Evolutionary conservation across 352 stramenopile genomes (phyloP), one percentile per base, ranked within the genome.

Genomic region (Pythium plurisporium): DNA sequence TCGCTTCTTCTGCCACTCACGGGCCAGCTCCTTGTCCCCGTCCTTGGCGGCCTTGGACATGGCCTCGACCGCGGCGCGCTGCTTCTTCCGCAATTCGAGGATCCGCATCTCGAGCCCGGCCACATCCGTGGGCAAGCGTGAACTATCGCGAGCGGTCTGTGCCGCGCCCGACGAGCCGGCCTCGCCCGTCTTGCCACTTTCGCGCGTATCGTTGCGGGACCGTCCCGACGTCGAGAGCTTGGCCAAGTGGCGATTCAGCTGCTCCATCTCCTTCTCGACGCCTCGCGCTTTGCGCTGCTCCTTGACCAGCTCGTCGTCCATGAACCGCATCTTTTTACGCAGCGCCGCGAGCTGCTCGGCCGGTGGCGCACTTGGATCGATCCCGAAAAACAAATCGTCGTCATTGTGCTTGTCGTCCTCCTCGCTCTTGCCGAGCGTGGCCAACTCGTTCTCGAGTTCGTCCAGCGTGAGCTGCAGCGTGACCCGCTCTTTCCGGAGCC

Each of bases 221-320:
- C 57, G 37, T 6, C 62, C 65, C 15, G 67, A 74, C 8, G 51
- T 67, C 20, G 57, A 68, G 12, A 91, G 46, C 11, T 70, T 80
- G 15, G 71, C 62, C 29, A 90, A 73, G 41, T 92, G 82, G 49
- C 86, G 82, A 45, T 81, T 90, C 38, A 92, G 76, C 63, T 92
- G 83, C 38, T 90, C 79, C 79, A 92, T 91, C 51, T 95, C 85
- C 38, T 87, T 85, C 52, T 90, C 73, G 20, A 95, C 78, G 42
- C 81, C 78, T 17, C 67, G 62, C 26, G 82, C 71, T 50, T 91
- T 92, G 43, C 77, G 76, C 59, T 91, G 81, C 59, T 93, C 81
- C 58, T 93, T 93, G 36, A 69, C 64, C 19, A 95, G 53, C 36
- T 95, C 85, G 20, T 93, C 79, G 27, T 95, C 82, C 54, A 95